Evolutionary conservation across 2,329 filamentous ascomycete species (phyloP).

Genomic region (Ophiostoma piceae): DNA sequence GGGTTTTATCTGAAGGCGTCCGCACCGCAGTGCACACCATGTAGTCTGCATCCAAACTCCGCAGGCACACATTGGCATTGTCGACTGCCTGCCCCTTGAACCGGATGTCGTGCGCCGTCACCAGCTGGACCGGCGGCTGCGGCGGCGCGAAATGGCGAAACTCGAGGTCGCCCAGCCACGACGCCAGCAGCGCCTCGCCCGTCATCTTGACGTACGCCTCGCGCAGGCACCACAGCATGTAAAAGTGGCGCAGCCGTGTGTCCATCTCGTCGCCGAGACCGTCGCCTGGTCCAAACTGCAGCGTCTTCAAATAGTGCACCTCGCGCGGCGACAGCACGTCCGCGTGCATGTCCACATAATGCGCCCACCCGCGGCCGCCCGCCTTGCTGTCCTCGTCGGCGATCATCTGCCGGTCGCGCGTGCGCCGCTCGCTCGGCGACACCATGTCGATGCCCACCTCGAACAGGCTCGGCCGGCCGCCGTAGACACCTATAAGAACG

Average conservation of each 20-base stretch:
- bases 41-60: conserved; percentile 45
- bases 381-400: conserved; percentile 29
- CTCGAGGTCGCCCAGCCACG: conserved; percentile 66
- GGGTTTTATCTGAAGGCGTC: conserved; percentile 36
- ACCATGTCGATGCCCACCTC: conserved; percentile 72
- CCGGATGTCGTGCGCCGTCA: conserved; percentile 37
- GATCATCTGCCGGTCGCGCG: conserved; percentile 56
- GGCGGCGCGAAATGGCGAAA: conserved; percentile 59
- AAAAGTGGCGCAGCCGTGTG: conserved; percentile 63
- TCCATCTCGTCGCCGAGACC: conserved; percentile 42
- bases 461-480: conserved; percentile 35
- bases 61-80: conserved; percentile 42
- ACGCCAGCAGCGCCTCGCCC: conserved; percentile 68
- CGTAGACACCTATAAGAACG: conserved; percentile 53
- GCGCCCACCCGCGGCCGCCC: conserved; percentile 49
- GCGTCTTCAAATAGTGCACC: conserved; percentile 54
- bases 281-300: conserved; percentile 13
- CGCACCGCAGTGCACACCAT: conserved; percentile 51
- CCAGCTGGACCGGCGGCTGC: conserved; percentile 31
- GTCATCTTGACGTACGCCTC: conserved; percentile 82
- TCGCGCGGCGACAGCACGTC: conserved; percentile 64
- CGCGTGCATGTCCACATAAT: conserved; percentile 65
- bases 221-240: conserved; percentile 71
- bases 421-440: conserved; percentile 63
- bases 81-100: conserved; percentile 39